Conservation (phyloP, 257 asterid genomes). For the Nicotiana noctiflora region DNA sequence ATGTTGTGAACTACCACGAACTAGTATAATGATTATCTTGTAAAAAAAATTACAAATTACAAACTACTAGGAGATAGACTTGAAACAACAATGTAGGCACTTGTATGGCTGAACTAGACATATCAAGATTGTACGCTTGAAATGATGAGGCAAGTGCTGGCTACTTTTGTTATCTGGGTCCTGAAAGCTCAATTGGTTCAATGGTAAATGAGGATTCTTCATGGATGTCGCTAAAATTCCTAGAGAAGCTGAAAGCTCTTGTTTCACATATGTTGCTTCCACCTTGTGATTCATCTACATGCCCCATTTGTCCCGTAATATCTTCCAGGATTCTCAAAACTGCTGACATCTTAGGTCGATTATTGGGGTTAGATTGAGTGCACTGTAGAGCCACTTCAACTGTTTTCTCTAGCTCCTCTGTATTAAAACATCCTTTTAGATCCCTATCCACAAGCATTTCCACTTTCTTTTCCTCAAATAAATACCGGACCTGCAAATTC, state of each 20-base stretch:
- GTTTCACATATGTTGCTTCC: slow-evolving; percentile 38
- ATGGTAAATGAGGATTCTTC: slow-evolving; percentile 69
- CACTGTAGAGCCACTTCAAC: slow-evolving; percentile 61
- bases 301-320: slow-evolving; percentile 37
- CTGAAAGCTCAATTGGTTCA: slow-evolving; percentile 90
- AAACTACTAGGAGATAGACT: background rate
- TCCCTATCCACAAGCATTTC: slow-evolving; percentile 68
- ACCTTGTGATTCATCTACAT: slow-evolving; percentile 38
- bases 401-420: slow-evolving; percentile 51
- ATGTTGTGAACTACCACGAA: background rate
- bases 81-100: background rate
- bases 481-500: slow-evolving; percentile 45
- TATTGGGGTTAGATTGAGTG: slow-evolving; percentile 60
- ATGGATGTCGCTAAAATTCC: slow-evolving; percentile 45
- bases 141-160: background rate
- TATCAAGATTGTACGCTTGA: background rate
- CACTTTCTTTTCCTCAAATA: slow-evolving; percentile 50
- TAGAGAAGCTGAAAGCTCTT: slow-evolving; percentile 52
- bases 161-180: slow-evolving; percentile 48
- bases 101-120: background rate
- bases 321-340: slow-evolving; percentile 56
- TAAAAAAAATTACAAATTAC: background rate
- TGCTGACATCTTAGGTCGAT: slow-evolving; percentile 71
- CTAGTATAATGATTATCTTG: background rate
- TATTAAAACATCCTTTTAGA: slow-evolving; percentile 47